Evolutionary conservation across 371 early-diverging fungal genomes (phyloP), one percentile per base, ranked within the genome.

Genomic region (Mucor ambiguus): DNA sequence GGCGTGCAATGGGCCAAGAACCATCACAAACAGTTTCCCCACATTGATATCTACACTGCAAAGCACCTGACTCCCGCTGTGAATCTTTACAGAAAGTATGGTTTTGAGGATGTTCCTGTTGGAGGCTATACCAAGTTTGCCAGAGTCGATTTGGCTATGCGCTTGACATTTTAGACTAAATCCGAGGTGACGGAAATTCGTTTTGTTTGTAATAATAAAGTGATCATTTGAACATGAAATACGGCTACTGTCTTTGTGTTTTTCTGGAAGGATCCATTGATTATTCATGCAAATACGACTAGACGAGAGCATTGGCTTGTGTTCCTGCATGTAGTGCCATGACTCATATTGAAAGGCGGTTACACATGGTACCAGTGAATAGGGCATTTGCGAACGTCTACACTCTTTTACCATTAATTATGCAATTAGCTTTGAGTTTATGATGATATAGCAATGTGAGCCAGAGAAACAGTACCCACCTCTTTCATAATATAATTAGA

Each of bases 1-100:
- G 58, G 52, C 12, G 43, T 70, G 22, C 4, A 3, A 5, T 70
- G 74, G 70, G 68, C 70, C 0, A 60, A 67, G 26, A 43, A 28
- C 14, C 16, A 43, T 11, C 32, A 56, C 10, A 48, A 14, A 14
- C 22, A 20, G 14, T 35, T 26, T 26, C 22, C 62, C n/a, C 38
- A 28, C 11, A 43, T 74, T n/a, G 56, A 60, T 0, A 20, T 67
- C 18, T 33, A 67, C 32, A 55, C 61, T 10, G 55, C 54, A 7
- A 12, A 22, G 10, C 54, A 30, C 18, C 29, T 70, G 20, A 35
- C 18, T 2, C 44, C 33, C 43, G 61, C 70, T 9, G 29, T 64
- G 20, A 14, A 20, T 16, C 7, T 67, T 4, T 67, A 67, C 20
- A 54, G 61, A 61, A 64, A 70, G 28, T 57, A 65, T 28, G 70